Conservation (phyloP, 2,329 filamentous ascomycete species). For the Penicillium glabrum region DNA sequence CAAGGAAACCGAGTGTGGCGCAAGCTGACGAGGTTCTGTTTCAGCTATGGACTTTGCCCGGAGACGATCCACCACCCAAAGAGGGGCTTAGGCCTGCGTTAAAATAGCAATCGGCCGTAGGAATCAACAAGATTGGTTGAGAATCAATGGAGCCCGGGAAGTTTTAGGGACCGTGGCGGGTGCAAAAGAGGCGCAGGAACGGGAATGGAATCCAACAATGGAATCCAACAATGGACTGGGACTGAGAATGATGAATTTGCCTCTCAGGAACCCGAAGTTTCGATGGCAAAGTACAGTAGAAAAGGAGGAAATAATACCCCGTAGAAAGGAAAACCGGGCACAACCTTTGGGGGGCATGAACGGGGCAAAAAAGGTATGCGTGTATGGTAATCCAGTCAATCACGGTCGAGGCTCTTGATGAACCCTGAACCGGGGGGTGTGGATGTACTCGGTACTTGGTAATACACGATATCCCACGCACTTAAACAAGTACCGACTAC, state of each 20-base stretch:
- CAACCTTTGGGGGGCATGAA: not conserved
- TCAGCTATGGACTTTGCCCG: slow-evolving; percentile 35
- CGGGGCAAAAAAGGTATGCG: not conserved
- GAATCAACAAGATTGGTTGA: slow-evolving; percentile 18
- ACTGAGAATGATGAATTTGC: not conserved
- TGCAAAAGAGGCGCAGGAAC: slow-evolving; percentile 1
- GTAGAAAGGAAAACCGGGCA: slow-evolving; percentile 4
- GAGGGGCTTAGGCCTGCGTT: slow-evolving; percentile 22
- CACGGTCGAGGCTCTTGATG: slow-evolving; percentile 26
- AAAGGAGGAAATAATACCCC: not conserved
- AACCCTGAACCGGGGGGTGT: slow-evolving; percentile 9
- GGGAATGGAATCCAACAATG: not conserved
- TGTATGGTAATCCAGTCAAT: not conserved
- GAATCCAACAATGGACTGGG: not conserved
- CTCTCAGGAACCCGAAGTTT: not conserved
- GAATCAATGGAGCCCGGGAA: slow-evolving; percentile 14
- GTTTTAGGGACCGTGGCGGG: slow-evolving; percentile 15
- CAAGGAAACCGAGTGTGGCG: slow-evolving; percentile 44
- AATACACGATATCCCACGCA: accelerated
- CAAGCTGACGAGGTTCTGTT: slow-evolving; percentile 41
- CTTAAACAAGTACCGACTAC: slow-evolving; percentile 9
- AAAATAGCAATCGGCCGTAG: slow-evolving; percentile 29
- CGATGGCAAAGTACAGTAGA: not conserved
- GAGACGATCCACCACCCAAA: slow-evolving; percentile 18
- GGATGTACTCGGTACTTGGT: slow-evolving; percentile 13